Evolutionary conservation across 2,329 filamentous ascomycete genomes (phyloP).

Genomic region (Fusarium protoensiforme): DNA sequence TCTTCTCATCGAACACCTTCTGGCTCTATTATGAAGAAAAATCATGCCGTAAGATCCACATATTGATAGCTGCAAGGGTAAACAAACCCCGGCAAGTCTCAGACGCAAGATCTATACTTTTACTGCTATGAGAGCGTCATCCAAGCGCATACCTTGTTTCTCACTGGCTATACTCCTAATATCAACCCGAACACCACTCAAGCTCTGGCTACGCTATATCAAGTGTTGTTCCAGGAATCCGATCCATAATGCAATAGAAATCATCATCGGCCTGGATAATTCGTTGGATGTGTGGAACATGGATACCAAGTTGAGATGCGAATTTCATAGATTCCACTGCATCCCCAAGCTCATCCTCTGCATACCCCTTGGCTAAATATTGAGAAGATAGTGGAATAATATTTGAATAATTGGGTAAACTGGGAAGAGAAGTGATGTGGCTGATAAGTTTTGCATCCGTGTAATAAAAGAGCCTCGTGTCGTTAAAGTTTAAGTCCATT

Average conservation of each 20-base stretch:
- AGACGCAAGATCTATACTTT: too few relatives aligned
- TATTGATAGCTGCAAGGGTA: too few relatives aligned
- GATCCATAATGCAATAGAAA: conserved; percentile 21
- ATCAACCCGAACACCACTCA: too few relatives aligned
- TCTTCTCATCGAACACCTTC: not conserved
- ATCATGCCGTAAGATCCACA: too few relatives aligned
- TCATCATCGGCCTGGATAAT: not conserved
- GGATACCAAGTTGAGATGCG: conserved; percentile 15
- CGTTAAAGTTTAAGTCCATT: not conserved
- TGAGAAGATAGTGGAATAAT: conserved; percentile 17
- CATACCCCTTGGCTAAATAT: conserved; percentile 24
- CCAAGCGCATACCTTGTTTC: too few relatives aligned
- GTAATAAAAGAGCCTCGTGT: not conserved
- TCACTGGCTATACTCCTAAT: too few relatives aligned
- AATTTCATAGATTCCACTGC: conserved; percentile 7
- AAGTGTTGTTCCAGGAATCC: conserved; percentile 8
- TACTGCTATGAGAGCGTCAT: too few relatives aligned
- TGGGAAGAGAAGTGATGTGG: conserved; percentile 13
- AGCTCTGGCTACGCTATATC: conserved; percentile 9
- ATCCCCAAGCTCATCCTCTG: conserved; percentile 10
- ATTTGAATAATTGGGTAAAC: conserved; percentile 10
- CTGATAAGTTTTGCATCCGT: conserved; percentile 2
- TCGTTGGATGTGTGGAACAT: conserved; percentile 10
- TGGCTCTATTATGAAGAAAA: too few relatives aligned
- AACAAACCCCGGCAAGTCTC: too few relatives aligned